Conservation (phyloP, 768 basidiomycete species). For the Psilocybe azurescens region DNA sequence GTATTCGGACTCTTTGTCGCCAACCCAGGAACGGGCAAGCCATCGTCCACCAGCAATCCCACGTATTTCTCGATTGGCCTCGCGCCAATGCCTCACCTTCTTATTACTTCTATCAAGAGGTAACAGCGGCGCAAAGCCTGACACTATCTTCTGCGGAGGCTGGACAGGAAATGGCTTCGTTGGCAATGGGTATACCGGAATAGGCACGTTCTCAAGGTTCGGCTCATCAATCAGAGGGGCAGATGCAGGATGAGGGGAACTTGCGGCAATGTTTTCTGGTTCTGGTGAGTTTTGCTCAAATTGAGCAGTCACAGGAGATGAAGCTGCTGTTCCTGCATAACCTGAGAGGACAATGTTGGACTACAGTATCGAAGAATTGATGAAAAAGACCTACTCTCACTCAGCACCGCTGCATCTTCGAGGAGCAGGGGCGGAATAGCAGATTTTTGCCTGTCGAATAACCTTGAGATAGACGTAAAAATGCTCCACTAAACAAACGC, state of each 20-base stretch:
- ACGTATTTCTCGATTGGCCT: constrained; percentile 76
- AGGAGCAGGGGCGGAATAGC: constrained; percentile 40
- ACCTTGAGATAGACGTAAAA: constrained; percentile 15
- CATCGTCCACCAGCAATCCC: constrained; percentile 86
- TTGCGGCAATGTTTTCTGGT: constrained; percentile 45
- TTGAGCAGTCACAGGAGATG: constrained; percentile 65
- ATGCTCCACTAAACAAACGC: constrained; percentile 17
- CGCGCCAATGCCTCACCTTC: constrained; percentile 74
- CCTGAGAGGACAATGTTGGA: constrained; percentile 38
- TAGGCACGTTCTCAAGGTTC: constrained; percentile 61
- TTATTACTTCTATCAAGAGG: constrained; percentile 68
- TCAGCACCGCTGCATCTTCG: constrained; percentile 59
- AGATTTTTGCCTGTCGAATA: constrained; percentile 34
- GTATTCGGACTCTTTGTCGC: constrained; percentile 77
- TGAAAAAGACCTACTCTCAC: constrained; percentile 56
- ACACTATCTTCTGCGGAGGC: constrained; percentile 74
- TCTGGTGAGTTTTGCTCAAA: constrained; percentile 56
- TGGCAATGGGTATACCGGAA: constrained; percentile 79
- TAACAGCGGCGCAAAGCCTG: constrained; percentile 71
- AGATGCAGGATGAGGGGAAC: constrained; percentile 31
- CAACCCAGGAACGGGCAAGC: constrained; percentile 84
- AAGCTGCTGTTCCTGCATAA: constrained; percentile 73
- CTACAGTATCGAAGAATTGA: neutral
- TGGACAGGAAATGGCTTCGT: constrained; percentile 86
- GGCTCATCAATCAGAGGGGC: constrained; percentile 38